These are phyloP conservation scores for Pachysolen tannophilus DNA, from an alignment of 805 yeast genomes.

Conservation along the genomic window DNA sequence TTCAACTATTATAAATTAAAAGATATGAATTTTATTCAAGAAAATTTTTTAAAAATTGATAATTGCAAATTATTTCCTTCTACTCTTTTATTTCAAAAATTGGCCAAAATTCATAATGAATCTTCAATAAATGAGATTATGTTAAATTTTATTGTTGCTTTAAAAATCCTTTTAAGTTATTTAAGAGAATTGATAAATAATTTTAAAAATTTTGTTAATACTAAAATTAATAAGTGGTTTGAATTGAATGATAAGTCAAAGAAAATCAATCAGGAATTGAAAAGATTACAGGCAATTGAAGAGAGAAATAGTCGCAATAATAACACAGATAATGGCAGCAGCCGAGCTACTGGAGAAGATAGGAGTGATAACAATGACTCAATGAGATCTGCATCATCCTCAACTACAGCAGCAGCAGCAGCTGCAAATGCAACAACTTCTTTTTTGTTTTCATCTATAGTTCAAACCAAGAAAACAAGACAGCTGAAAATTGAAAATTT, in stretches of 20 bases:
- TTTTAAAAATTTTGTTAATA: background rate
- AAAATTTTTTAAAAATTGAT: constrained; percentile 11
- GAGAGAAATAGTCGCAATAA: background rate
- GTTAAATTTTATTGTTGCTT: constrained; percentile 1
- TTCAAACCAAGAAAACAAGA: constrained; percentile 6
- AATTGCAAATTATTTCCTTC: constrained; percentile 3
- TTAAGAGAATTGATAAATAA: background rate
- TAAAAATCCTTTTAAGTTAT: too few relatives aligned
- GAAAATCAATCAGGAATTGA: constrained; percentile 1
- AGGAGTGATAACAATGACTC: background rate
- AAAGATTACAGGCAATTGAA: constrained; percentile 2
- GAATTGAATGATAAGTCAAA: background rate
- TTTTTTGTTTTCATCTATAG: constrained; percentile 6
- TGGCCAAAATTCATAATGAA: background rate
- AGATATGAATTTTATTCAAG: constrained; percentile 20
- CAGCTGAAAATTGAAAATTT: constrained; percentile 5
- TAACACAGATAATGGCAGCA: background rate
- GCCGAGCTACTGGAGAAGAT: background rate
- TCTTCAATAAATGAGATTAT: background rate
- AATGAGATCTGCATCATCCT: background rate
- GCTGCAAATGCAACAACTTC: too few relatives aligned
- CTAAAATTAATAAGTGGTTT: constrained; percentile 1
- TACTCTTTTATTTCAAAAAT: background rate
- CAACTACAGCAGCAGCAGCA: too few relatives aligned
- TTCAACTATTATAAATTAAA: constrained; percentile 25